These are phyloP conservation scores for Tetradesmus obliquus DNA, from an alignment of 139 green algal genomes.

Conservation along the genomic window DNA sequence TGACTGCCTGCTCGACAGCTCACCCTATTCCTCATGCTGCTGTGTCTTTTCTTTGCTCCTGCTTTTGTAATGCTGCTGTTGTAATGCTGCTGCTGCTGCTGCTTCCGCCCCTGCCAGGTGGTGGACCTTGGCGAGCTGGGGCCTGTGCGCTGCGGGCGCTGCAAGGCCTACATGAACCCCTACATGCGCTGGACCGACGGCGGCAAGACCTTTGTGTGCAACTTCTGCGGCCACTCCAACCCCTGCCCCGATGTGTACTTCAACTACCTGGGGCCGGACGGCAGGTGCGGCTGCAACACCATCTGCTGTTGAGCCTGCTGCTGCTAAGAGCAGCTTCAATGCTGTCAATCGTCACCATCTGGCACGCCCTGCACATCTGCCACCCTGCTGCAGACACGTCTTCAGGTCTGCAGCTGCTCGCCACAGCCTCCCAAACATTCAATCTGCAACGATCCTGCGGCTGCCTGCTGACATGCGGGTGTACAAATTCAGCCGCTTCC, in stretches of 20 bases:
- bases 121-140: slow-evolving; percentile 77
- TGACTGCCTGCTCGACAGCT: background rate
- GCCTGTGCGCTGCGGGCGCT: slow-evolving; percentile 83
- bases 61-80: no score
- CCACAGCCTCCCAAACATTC: no score
- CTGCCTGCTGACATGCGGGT: no score
- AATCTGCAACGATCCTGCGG: no score
- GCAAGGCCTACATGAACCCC: slow-evolving; percentile 94
- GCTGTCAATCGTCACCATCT: background rate
- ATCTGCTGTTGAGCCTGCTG: no score
- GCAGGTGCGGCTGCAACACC: slow-evolving; percentile 33
- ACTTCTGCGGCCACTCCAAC: slow-evolving; percentile 80
- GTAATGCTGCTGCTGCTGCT: background rate
- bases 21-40: background rate
- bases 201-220: slow-evolving; percentile 81
- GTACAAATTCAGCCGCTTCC: no score
- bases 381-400: no score
- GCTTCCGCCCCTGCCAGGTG: slow-evolving; percentile 52
- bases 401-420: no score
- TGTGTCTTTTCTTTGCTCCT: no score
- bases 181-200: slow-evolving; percentile 81
- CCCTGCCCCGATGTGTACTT: slow-evolving; percentile 81
- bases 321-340: background rate
- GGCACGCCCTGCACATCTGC: no score
- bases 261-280: slow-evolving; percentile 77